Conservation (phyloP, 192 early-diverging fungal genomes). For the Ambispora gerdemannii region DNA sequence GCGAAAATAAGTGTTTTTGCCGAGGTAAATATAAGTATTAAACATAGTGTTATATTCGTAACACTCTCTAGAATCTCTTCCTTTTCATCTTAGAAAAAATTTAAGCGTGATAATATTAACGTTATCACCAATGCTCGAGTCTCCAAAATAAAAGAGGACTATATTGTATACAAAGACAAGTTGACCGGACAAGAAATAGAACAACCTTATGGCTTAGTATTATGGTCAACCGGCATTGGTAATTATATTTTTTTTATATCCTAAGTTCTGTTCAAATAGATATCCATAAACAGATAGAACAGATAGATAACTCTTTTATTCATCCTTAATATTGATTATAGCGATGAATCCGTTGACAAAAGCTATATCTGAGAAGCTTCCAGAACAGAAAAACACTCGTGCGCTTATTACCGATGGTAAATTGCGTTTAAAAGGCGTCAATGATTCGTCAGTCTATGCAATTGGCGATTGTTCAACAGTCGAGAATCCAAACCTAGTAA, state of each 20-base stretch:
- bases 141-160: conserved; percentile 46
- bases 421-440: conserved; percentile 55
- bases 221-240: conserved; percentile 61
- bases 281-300: no score
- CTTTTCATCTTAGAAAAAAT: conserved; percentile 36
- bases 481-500: conserved; percentile 56
- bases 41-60: no score
- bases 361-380: conserved; percentile 45
- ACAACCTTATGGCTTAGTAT: conserved; percentile 47
- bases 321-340: not conserved
- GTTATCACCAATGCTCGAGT: conserved; percentile 70
- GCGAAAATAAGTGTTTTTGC: conserved; percentile 62
- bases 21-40: conserved; percentile 53
- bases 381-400: conserved; percentile 53
- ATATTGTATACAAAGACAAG: conserved; percentile 56
- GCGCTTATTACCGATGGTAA: conserved; percentile 58
- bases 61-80: not conserved
- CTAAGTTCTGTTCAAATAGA: no score
- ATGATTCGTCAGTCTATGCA: conserved; percentile 57
- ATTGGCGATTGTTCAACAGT: conserved; percentile 75
- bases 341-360: conserved; percentile 56
- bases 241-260: no score
- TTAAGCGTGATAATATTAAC: conserved; percentile 60
- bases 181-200: conserved; percentile 34
- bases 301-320: no score